Evolutionary conservation across 1,284 basidiomycete species (phyloP), one percentile per base, ranked within the genome.

Genomic region (Mycena citricolor): DNA sequence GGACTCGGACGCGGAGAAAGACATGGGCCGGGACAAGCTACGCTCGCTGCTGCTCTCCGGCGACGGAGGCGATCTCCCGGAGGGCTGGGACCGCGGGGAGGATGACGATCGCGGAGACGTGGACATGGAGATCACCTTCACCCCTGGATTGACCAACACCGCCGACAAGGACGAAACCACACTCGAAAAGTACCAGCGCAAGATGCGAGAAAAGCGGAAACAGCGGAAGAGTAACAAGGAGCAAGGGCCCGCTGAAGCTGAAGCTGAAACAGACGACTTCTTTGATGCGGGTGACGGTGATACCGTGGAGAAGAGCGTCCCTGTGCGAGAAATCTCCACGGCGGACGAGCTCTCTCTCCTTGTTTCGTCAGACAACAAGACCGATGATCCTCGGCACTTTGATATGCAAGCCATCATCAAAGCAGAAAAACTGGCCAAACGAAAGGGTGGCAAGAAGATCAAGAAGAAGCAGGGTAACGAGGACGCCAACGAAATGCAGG

Each of bases 121-220:
- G 10, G 90, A 92, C 49, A 88, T 97, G 83, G 86, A 97, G 67
- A 88, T 98, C 58, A 97, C 93, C 1, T 97, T 98, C 64, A 84
- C 79, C 16, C 90, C 94, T 1, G 94, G 84, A 5, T 69, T 97
- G 32, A 83, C 70, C 47, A 74, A 71, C 38, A 77, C 75, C 52
- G 71, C 68, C 12, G 65, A 64, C n/a, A 73, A 77, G 45, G 79
- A 90, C 19, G 82, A 94, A 68, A 95, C 88, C 8, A 89, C 90
- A 3, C 66, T 97, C 26, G 90, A 87, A 52, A 80, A 67, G 60
- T 97, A 97, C 65, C 85, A 89, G 65, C 69, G 85, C 53, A 92
- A 92, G 66, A 82, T 86, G 75, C 85, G 79, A 67, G 91, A 94
- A 67, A 94, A 91, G 71, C 77, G 81, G 63, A 83, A 81, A 64